Conservation (phyloP, 1,139 yeast species). For the Spathaspora sp. region DNA sequence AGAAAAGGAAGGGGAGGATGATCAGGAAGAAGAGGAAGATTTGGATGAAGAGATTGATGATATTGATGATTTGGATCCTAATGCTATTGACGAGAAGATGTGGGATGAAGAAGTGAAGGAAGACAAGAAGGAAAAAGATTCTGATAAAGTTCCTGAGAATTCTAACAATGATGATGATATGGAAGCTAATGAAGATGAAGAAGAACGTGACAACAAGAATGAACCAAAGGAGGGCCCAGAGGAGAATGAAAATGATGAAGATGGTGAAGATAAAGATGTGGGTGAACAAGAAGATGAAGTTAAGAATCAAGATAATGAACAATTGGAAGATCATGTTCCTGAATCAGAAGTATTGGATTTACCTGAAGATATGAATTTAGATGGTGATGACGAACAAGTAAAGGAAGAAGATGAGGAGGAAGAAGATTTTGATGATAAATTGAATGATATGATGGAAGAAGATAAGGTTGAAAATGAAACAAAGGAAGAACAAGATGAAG, state of each 20-base stretch:
- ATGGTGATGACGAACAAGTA: conserved; percentile 59
- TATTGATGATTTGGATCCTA: conserved; percentile 87
- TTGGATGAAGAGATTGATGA: conserved; percentile 90
- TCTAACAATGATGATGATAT: conserved; percentile 57
- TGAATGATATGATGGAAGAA: conserved; percentile 22
- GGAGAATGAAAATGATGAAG: conserved; percentile 41
- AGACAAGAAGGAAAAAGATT: conserved; percentile 68
- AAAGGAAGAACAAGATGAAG: conserved; percentile 22
- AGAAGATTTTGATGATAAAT: conserved; percentile 30
- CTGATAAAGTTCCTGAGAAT: conserved; percentile 64
- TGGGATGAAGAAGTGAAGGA: conserved; percentile 94
- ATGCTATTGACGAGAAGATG: conserved; percentile 96
- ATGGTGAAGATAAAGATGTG: conserved; percentile 60
- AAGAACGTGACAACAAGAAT: conserved; percentile 23
- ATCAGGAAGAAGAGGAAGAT: conserved; percentile 54
- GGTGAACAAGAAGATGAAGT: conserved; percentile 82
- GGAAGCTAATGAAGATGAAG: conserved; percentile 60
- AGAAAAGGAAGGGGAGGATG: conserved; percentile 56
- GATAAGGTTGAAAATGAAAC: conserved; percentile 16
- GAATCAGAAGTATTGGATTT: conserved; percentile 79
- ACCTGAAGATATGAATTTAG: conserved; percentile 85
- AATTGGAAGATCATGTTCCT: conserved; percentile 69
- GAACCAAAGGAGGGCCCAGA: conserved; percentile 22
- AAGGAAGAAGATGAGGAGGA: conserved; percentile 41
- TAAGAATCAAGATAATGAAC: conserved; percentile 68